Percentiles rank a stretch among this genome's conserved stretches.
Conservation (phyloP, 805 yeast genomes). For the Kodamaea fukazawae region DNA sequence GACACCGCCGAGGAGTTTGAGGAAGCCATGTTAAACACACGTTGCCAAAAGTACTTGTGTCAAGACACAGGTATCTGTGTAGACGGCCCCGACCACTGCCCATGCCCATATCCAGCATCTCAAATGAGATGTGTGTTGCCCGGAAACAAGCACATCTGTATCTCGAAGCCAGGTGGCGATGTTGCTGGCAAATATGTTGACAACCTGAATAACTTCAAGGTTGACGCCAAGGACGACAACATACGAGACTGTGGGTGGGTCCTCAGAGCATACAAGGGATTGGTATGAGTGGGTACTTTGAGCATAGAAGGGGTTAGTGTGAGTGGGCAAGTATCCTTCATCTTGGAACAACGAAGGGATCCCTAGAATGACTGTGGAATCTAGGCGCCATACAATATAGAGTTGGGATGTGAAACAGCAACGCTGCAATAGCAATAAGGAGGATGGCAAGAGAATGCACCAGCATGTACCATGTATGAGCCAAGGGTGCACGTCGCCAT, state of each 20-base stretch:
- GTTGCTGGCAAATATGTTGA: slow-evolving; percentile 31
- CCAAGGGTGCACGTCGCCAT: too few relatives aligned
- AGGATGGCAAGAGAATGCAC: too few relatives aligned
- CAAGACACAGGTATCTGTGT: slow-evolving; percentile 84
- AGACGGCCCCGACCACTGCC: slow-evolving; percentile 64
- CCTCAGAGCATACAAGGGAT: slow-evolving; percentile 62
- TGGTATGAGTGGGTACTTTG: slow-evolving; percentile 12
- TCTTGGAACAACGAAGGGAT: too few relatives aligned
- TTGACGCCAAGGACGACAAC: slow-evolving; percentile 50
- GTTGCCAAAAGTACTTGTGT: slow-evolving; percentile 71
- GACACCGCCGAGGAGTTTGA: slow-evolving; percentile 39
- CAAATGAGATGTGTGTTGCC: slow-evolving; percentile 82
- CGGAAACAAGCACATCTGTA: slow-evolving; percentile 68
- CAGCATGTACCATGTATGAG: too few relatives aligned
- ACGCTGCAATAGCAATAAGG: too few relatives aligned
- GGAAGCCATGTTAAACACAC: slow-evolving; percentile 32
- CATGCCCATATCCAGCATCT: slow-evolving; percentile 85
- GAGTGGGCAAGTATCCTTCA: too few relatives aligned
- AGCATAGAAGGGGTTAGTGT: too few relatives aligned
- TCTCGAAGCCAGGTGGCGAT: slow-evolving; percentile 68
- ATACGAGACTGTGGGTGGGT: slow-evolving; percentile 86
- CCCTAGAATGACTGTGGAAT: too few relatives aligned
- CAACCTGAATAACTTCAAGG: slow-evolving; percentile 45
- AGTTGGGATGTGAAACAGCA: too few relatives aligned
- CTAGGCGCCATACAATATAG: too few relatives aligned